Evolutionary conservation across 768 basidiomycete genomes (phyloP).

Genomic region (Mycena albidolilacea): DNA sequence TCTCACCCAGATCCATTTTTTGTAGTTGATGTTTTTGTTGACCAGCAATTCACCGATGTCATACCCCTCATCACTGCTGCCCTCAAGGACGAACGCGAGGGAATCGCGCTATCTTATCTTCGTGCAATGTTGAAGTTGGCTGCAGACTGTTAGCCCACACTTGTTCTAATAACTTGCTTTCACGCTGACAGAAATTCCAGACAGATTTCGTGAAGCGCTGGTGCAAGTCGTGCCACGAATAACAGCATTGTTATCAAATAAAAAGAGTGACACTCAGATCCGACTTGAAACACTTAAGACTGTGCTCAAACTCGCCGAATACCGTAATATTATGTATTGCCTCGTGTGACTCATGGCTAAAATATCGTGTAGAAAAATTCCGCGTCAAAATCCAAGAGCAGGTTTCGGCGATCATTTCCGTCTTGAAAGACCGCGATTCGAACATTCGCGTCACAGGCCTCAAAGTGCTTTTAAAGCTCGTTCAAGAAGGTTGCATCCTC

Average conservation of each 20-base stretch:
- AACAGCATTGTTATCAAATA: neutral
- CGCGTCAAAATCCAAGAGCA: neutral
- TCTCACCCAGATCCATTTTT: neutral
- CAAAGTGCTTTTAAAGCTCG: constrained; percentile 8
- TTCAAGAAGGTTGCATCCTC: constrained; percentile 1
- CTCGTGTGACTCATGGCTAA: neutral
- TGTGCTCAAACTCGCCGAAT: neutral
- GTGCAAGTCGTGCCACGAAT: neutral
- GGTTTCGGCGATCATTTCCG: neutral
- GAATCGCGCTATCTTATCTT: neutral
- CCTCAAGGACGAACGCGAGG: neutral
- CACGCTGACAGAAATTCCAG: neutral
- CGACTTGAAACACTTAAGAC: neutral
- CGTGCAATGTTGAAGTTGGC: constrained; percentile 5
- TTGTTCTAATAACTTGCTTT: neutral
- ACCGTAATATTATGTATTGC: neutral
- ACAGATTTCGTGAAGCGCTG: neutral
- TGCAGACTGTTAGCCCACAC: neutral
- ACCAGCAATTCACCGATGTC: neutral
- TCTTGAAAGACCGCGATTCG: neutral
- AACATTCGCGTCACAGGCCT: neutral
- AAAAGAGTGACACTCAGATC: neutral
- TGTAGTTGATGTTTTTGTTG: neutral
- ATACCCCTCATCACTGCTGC: neutral
- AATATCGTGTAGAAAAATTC: neutral